phyloP scores from a whole-genome alignment of 805 yeast genomes.

The Lachancea lanzarotensis region DNA sequence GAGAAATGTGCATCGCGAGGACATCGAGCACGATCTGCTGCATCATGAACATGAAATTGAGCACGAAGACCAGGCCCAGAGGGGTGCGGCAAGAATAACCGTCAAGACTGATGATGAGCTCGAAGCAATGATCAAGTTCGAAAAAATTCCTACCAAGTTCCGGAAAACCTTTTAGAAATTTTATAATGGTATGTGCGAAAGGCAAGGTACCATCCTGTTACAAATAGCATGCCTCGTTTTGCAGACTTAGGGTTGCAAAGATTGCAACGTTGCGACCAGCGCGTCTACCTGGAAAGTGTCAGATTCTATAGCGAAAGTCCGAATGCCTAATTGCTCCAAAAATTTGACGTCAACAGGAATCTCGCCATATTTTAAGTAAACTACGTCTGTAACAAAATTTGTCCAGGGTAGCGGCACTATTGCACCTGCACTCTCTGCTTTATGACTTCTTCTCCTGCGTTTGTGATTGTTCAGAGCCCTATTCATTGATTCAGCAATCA shows the following conservation, averaged over 20 bases:
- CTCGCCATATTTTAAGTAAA: conserved; percentile 46
- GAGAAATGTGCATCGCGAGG: conserved; percentile 74
- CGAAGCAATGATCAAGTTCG: conserved; percentile 33
- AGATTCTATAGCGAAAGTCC: conserved; percentile 34
- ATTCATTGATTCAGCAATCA: conserved; percentile 38
- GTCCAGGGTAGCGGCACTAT: conserved; percentile 31
- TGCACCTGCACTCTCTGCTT: conserved; percentile 1
- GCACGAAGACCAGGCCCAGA: conserved; percentile 37
- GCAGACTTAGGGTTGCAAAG: background rate
- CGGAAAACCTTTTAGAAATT: conserved; percentile 21
- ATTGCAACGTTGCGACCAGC: conserved; percentile 13
- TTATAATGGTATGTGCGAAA: background rate
- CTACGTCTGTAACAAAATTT: conserved; percentile 55
- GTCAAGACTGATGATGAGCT: conserved; percentile 36
- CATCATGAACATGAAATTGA: conserved; percentile 85
- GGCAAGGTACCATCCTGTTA: background rate
- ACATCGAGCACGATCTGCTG: conserved; percentile 75
- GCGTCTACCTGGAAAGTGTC: conserved; percentile 20
- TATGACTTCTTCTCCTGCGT: conserved; percentile 11
- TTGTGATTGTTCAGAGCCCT: conserved; percentile 18
- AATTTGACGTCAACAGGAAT: conserved; percentile 42
- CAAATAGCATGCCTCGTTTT: background rate
- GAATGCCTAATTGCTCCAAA: conserved; percentile 40
- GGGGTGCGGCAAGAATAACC: conserved; percentile 32
- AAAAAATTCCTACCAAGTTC: conserved; percentile 37